phyloP scores from a whole-genome alignment of 1,284 basidiomycete genomes.

The Vanrija pseudolonga region DNA sequence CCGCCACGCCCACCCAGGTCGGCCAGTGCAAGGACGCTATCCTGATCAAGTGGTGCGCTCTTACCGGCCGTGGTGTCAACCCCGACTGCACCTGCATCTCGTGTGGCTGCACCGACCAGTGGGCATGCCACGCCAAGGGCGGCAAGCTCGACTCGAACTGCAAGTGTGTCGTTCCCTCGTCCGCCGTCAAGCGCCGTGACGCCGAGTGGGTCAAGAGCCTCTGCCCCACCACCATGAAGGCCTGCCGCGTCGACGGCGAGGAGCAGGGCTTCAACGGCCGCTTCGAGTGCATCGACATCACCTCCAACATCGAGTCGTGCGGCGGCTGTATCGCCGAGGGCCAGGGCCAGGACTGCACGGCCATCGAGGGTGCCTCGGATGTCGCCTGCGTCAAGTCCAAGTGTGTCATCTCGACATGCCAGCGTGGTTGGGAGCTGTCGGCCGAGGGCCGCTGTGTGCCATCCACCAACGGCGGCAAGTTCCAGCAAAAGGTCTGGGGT shows the following conservation, averaged over 20 bases:
- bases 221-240: slow-evolving; percentile 7
- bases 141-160: slow-evolving; percentile 12
- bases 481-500: too few relatives aligned
- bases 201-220: background rate
- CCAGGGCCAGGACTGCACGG: slow-evolving; percentile 63
- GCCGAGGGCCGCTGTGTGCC: too few relatives aligned
- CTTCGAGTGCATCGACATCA: slow-evolving; percentile 22
- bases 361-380: slow-evolving; percentile 55
- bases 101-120: slow-evolving; percentile 12
- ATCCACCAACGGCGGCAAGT: too few relatives aligned
- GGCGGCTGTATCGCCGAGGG: slow-evolving; percentile 63
- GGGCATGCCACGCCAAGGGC: slow-evolving; percentile 9
- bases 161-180: slow-evolving; percentile 14
- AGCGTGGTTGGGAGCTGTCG: too few relatives aligned
- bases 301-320: slow-evolving; percentile 48
- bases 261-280: background rate
- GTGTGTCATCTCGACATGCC: slow-evolving; percentile 18
- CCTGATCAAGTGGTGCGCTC: slow-evolving; percentile 8
- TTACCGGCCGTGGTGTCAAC: background rate
- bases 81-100: slow-evolving; percentile 14
- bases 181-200: slow-evolving; percentile 1
- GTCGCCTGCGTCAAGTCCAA: slow-evolving; percentile 15
- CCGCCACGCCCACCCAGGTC: slow-evolving; percentile 4
- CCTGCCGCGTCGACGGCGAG: slow-evolving; percentile 8
- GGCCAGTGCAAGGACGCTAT: slow-evolving; percentile 12